Evolutionary conservation across 352 stramenopile species (phyloP).

Genomic region (Globisporangium parvum): DNA sequence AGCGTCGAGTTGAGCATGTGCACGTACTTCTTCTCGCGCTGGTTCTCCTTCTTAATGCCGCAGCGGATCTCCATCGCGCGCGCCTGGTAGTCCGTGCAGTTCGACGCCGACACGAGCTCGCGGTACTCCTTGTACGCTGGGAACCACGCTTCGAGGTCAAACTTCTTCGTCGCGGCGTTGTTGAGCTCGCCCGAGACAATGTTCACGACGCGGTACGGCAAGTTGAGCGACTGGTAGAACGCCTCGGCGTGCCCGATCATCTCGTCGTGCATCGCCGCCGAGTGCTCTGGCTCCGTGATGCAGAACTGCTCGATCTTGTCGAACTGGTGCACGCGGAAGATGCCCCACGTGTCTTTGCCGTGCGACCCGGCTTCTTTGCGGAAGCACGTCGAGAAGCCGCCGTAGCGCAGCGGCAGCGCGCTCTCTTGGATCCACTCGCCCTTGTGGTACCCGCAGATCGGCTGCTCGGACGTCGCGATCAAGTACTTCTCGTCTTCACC

Average conservation of each 20-base stretch:
- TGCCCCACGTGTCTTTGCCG: constrained; percentile 99
- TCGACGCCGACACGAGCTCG: constrained; percentile 98
- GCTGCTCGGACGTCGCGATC: constrained; percentile 99
- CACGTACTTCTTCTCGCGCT: constrained; percentile 96
- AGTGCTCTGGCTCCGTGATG: constrained; percentile 93
- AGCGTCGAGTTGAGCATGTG: constrained; percentile 99
- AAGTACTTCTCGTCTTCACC: constrained; percentile 98
- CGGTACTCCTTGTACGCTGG: constrained; percentile 98
- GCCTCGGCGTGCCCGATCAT: constrained; percentile 92
- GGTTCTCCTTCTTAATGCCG: constrained; percentile 93
- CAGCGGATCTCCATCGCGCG: constrained; percentile 97
- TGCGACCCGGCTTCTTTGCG: constrained; percentile 98
- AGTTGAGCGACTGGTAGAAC: constrained; percentile 97
- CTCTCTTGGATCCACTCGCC: constrained; percentile 88
- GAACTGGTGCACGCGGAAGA: constrained; percentile 99
- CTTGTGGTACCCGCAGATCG: constrained; percentile 98
- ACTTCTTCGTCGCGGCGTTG: constrained; percentile 99
- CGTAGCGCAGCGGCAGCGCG: constrained; percentile 78
- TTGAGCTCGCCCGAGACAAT: constrained; percentile 98
- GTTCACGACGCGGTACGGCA: constrained; percentile 99
- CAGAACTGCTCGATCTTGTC: constrained; percentile 99
- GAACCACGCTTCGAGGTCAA: constrained; percentile 99
- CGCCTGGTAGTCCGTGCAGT: constrained; percentile 98
- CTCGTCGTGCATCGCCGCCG: constrained; percentile 89
- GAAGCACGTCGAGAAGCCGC: constrained; percentile 99